These are phyloP conservation scores for Mangifera indica DNA, from an alignment of 345 rosid species.

Conservation along the genomic window DNA sequence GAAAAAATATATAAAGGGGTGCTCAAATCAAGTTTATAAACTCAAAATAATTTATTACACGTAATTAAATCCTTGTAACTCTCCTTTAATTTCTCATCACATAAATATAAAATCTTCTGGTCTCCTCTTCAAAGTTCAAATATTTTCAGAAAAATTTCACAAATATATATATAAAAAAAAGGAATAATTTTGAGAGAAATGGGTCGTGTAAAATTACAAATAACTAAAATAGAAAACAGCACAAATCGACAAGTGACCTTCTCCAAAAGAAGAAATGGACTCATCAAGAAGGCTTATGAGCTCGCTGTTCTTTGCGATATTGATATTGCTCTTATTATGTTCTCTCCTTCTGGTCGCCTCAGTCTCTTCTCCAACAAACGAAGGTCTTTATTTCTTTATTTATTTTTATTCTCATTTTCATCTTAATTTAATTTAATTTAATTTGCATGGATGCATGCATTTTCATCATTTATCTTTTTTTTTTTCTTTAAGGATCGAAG, in stretches of 20 bases:
- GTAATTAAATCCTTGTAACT: background rate
- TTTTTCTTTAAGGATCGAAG: slow-evolving; percentile 49
- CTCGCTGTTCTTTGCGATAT: slow-evolving; percentile 74
- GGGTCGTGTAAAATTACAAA: slow-evolving; percentile 79
- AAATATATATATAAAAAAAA: no score
- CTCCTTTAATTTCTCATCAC: background rate
- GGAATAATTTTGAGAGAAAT: slow-evolving; percentile 23
- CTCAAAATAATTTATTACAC: background rate
- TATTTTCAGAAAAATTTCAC: no score
- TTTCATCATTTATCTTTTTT: background rate
- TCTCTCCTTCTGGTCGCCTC: slow-evolving; percentile 68
- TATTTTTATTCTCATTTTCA: background rate
- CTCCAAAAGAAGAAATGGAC: slow-evolving; percentile 78
- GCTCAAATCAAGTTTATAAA: no score
- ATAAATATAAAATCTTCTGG: no score
- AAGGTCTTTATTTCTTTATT: slow-evolving; percentile 34
- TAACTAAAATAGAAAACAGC: slow-evolving; percentile 69
- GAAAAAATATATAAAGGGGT: no score
- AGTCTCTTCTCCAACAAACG: slow-evolving; percentile 67
- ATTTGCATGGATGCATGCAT: background rate
- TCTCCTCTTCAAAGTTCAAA: no score
- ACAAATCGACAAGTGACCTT: slow-evolving; percentile 77
- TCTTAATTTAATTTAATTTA: no score
- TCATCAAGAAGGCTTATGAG: slow-evolving; percentile 85
- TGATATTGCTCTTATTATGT: slow-evolving; percentile 83